phyloP scores from a whole-genome alignment of 176 grass and related monocot genomes.

The Musa beccarii region DNA sequence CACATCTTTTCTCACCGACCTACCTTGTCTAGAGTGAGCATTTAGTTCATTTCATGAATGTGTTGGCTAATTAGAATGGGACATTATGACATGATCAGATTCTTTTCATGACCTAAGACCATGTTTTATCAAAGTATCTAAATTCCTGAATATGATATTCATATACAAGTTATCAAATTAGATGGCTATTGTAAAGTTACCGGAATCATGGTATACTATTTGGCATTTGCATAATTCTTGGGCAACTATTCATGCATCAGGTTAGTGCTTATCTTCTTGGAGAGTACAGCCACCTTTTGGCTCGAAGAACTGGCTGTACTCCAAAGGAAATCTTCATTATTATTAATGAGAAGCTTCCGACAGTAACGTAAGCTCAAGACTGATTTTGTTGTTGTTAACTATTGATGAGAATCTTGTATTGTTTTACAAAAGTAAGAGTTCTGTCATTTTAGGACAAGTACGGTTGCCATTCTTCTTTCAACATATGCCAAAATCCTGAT shows the following conservation, averaged over 20 bases:
- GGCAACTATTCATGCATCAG: slow-evolving; percentile 31
- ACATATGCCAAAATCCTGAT: slow-evolving; percentile 94
- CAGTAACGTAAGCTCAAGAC: slow-evolving; percentile 66
- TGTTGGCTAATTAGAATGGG: not conserved
- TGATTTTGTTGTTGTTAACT: slow-evolving; percentile 7
- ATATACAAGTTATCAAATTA: not conserved
- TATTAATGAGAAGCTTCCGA: slow-evolving; percentile 94
- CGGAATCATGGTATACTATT: not conserved
- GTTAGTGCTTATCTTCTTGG: slow-evolving; percentile 97
- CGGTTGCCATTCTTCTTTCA: slow-evolving; percentile 92
- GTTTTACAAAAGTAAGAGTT: slow-evolving; percentile 14
- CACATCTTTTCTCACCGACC: too few species aligned
- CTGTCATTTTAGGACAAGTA: slow-evolving; percentile 57
- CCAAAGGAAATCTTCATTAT: slow-evolving; percentile 89
- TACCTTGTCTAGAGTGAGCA: too few species aligned
- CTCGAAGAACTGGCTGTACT: slow-evolving; percentile 71
- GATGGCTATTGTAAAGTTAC: not conserved
- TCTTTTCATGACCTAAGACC: not conserved
- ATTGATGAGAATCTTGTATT: not conserved
- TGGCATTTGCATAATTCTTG: not conserved
- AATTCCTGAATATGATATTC: too few species aligned
- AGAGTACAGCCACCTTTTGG: slow-evolving; percentile 97
- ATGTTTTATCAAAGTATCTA: not conserved
- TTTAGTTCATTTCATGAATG: too few species aligned
- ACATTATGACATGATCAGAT: not conserved